Evolutionary conservation across 805 yeast species (phyloP).

Genomic region (Zygosaccharomyces kombuchaensis): DNA sequence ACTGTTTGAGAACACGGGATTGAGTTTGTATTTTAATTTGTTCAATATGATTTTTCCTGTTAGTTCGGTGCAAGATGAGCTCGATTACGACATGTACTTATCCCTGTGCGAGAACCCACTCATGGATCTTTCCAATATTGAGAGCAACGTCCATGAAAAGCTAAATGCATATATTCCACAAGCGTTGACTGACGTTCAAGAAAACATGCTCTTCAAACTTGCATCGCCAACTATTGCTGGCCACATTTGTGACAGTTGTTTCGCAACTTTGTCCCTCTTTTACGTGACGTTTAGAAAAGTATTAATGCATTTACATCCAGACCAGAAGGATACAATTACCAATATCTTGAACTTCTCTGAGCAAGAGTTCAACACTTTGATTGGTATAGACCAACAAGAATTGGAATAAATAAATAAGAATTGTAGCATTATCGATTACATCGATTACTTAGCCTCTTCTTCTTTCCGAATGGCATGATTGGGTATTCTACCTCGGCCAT

Average conservation of each 20-base stretch:
- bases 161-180: constrained; percentile 44
- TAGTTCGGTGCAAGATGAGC: constrained; percentile 45
- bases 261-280: constrained; percentile 43
- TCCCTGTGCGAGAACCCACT: constrained; percentile 58
- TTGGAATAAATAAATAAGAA: neutral
- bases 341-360: constrained; percentile 28
- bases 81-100: constrained; percentile 57
- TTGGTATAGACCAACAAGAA: constrained; percentile 56
- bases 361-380: constrained; percentile 57
- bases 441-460: neutral
- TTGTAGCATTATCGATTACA: neutral
- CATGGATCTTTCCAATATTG: constrained; percentile 42
- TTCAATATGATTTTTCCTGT: constrained; percentile 70
- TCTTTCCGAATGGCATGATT: constrained; percentile 22
- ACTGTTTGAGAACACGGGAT: constrained; percentile 48
- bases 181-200: constrained; percentile 58
- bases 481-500: constrained; percentile 82
- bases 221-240: constrained; percentile 61
- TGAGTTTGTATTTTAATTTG: constrained; percentile 57
- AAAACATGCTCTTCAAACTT: constrained; percentile 49
- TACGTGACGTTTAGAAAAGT: constrained; percentile 38
- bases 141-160: constrained; percentile 44
- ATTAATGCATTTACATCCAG: constrained; percentile 35
- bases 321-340: constrained; percentile 22
- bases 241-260: constrained; percentile 49